Evolutionary conservation across 2,329 filamentous ascomycete species (phyloP).

Genomic region (Colletotrichum sp.): DNA sequence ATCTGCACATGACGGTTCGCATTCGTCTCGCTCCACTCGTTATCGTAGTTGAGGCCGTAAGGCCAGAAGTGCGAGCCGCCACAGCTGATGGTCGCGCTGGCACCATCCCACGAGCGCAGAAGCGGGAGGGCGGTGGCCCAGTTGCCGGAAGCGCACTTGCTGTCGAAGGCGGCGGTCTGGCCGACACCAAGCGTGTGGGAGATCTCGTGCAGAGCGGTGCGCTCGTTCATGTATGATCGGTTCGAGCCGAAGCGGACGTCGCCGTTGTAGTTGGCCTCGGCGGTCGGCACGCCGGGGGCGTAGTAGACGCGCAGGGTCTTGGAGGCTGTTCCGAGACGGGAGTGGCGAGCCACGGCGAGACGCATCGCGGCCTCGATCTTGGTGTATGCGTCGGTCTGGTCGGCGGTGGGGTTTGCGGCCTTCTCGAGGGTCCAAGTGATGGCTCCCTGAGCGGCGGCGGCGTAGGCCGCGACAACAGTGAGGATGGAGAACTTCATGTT

Average conservation of each 20-base stretch:
- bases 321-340: slow-evolving; percentile 34
- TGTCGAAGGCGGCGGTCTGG: slow-evolving; percentile 45
- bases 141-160: slow-evolving; percentile 40
- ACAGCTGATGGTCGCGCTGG: slow-evolving; percentile 39
- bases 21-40: slow-evolving; percentile 50
- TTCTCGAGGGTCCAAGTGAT: slow-evolving; percentile 43
- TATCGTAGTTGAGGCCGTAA: slow-evolving; percentile 47
- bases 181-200: slow-evolving; percentile 53
- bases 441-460: slow-evolving; percentile 36
- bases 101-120: slow-evolving; percentile 45
- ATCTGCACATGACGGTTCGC: slow-evolving; percentile 46
- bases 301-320: slow-evolving; percentile 48
- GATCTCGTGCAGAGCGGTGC: slow-evolving; percentile 53
- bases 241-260: slow-evolving; percentile 50
- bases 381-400: slow-evolving; percentile 47
- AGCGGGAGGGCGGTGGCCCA: slow-evolving; percentile 46
- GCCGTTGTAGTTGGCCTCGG: slow-evolving; percentile 52
- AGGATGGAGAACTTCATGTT: slow-evolving; percentile 29
- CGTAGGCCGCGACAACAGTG: slow-evolving; percentile 29
- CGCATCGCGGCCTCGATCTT: slow-evolving; percentile 47
- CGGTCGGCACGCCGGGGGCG: slow-evolving; percentile 47
- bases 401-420: slow-evolving; percentile 41
- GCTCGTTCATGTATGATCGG: slow-evolving; percentile 52
- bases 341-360: slow-evolving; percentile 44
- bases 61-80: slow-evolving; percentile 46